A percentile compares a stretch with the other conserved stretches of the same genome.
These are phyloP conservation scores for Lactarius hengduanensis DNA, from an alignment of 768 basidiomycete genomes.

Conservation along the genomic window DNA sequence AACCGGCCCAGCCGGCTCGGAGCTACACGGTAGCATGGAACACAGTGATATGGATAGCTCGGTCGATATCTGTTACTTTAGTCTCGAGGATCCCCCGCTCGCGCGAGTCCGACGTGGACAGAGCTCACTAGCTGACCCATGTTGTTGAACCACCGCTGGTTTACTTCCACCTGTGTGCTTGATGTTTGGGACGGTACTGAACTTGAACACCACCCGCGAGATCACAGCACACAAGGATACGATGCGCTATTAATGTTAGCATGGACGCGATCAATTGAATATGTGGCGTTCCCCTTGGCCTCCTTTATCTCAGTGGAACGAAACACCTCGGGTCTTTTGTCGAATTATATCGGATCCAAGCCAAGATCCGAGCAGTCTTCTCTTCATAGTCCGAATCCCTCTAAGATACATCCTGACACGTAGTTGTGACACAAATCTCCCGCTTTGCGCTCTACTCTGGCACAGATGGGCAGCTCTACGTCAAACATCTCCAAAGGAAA, in stretches of 20 bases:
- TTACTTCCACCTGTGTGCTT: too few species aligned
- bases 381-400: not conserved
- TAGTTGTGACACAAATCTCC: not conserved
- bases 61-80: not conserved
- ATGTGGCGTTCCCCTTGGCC: not conserved
- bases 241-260: too few species aligned
- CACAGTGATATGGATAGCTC: not conserved
- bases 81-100: not conserved
- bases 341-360: not conserved
- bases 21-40: not conserved
- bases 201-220: too few species aligned
- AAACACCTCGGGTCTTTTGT: not conserved
- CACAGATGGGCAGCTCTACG: constrained; percentile 18
- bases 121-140: too few species aligned
- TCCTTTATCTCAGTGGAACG: not conserved
- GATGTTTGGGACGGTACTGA: too few species aligned
- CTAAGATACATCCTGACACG: not conserved
- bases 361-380: not conserved
- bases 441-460: not conserved
- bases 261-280: too few species aligned
- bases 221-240: too few species aligned
- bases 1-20: too few species aligned
- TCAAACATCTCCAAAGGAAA: constrained; percentile 33
- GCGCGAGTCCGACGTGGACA: too few species aligned
- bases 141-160: too few species aligned